Base-by-base conservation (phyloP, 2,329 filamentous ascomycete genomes). In the Fusarium phyllophilum region DNA sequence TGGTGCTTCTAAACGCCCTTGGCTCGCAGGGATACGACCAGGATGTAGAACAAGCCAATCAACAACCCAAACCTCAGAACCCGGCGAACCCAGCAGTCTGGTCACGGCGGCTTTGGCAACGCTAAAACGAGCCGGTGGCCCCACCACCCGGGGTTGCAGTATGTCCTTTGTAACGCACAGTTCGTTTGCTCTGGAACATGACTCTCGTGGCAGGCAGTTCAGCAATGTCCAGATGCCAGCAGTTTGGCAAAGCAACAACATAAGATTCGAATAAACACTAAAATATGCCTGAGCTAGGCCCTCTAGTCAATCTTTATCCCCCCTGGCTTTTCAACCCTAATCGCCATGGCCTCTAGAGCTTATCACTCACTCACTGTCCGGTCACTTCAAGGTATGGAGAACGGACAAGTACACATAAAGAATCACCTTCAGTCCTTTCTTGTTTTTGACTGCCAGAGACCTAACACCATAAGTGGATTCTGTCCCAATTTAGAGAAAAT, bases 21-120 rank as follows among this genome's bases (percentile, higher is more conserved):
- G 63, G 63, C 71, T 48, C 42, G 51, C 62, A 69, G 52, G 67
- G 71, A 45, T 49, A 26, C 42, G 42, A 56, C 72, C 59, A 66
- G 67, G 62, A 49, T 70, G 46, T 41, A 57, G 63, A 64, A 65
- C 66, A 65, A 62, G 54, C 77, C 77, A 78, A 70, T 78, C 66
- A 78, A 69, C 44, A 66, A 24, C 59, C 63, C 62, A 63, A 59
- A 41, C 70, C 36, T 52, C 45, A 62, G 71, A 70, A 72, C 74
- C 79, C 79, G 75, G 77, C 75, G 70, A 70, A 72, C 74, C 79
- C 79, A 77, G 77, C 76, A 79, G 80, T 81, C 74, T 82, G 79
- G 80, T 80, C 79, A 75, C 74, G 79, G 80, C 79, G 79, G 77
- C 75, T 78, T 76, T 76, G 60, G 63, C 49, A 54, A 79, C 70